These are phyloP conservation scores for Pleurozium schreberi DNA, from an alignment of 225 moss, liverwort and hornwort genomes.

Conservation along the genomic window DNA sequence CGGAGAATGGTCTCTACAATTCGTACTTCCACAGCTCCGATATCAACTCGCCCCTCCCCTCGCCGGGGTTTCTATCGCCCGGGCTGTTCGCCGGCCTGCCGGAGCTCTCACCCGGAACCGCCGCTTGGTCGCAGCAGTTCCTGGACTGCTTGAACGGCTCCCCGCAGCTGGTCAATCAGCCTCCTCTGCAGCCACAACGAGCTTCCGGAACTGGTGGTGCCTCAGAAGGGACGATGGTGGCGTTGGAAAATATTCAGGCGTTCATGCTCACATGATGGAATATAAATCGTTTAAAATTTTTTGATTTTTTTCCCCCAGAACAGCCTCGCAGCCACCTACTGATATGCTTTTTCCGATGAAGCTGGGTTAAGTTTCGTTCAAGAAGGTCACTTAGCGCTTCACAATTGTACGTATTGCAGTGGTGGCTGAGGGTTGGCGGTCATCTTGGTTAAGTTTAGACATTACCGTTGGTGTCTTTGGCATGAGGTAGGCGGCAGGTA, in stretches of 20 bases:
- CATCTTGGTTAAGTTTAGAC: background rate
- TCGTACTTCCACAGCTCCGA: background rate
- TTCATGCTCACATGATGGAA: conserved; percentile 9
- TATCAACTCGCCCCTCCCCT: conserved; percentile 30
- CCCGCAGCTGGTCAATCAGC: background rate
- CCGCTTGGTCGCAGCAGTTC: conserved; percentile 37
- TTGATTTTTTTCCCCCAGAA: background rate
- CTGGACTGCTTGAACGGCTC: conserved; percentile 25
- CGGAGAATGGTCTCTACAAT: background rate
- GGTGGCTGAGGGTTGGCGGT: background rate
- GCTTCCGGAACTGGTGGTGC: background rate
- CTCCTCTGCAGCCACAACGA: conserved; percentile 21
- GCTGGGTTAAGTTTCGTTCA: background rate
- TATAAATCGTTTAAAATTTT: background rate
- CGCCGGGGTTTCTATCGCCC: conserved; percentile 29
- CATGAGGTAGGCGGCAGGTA: background rate
- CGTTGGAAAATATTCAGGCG: conserved; percentile 25
- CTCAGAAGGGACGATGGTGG: conserved; percentile 13
- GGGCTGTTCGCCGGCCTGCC: conserved; percentile 15
- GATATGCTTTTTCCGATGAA: background rate
- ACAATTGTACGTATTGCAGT: background rate
- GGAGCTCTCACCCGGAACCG: conserved; percentile 24
- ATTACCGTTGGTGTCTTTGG: background rate
- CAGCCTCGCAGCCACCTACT: background rate
- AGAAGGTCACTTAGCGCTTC: background rate